Evolutionary conservation across 441 rosid species (phyloP), one percentile per base, ranked within the genome.

Genomic region (Jatropha multifida): DNA sequence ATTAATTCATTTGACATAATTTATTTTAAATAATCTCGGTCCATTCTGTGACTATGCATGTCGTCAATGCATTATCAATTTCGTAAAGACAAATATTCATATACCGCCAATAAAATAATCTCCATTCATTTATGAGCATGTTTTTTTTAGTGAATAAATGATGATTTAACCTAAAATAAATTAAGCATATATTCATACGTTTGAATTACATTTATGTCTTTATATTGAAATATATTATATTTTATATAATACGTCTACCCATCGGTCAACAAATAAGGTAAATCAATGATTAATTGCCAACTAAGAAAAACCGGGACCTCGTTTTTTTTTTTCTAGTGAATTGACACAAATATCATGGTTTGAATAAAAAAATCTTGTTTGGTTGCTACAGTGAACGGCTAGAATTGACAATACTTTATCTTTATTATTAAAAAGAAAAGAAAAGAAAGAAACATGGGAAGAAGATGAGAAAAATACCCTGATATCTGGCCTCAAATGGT

Each of bases 401-500:
- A 32, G 32, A 32, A 32, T 44, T 44, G 10, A 8, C 10, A 44
- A 44, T 44, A 44, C 32, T 32, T 44, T 44, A 8, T 42, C 0
- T 55, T 59, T 80, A 26, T 56, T 13, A 13, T 5, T 15, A 42
- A 5, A 17, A 9, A 20, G 56, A 4, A 55, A 68, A 5, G 32
- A 48, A 49, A 17, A 14, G 17, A 5, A 7, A 4, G 60, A n/a
- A 32, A 32, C 32, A 32, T 32, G 48, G 4, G 18, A 71, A 14
- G 54, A 54, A 58, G 62, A 17, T 0, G 54, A 27, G 1, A 14
- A 12, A 7, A 38, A 55, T 60, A 94, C 97, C 97, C 77, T 94
- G 69, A 94, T 90, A 74, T 90, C 87, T 1, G 97, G 95, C 83
- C 87, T 88, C 63, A 94, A 76, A 86, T 94, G 97, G 74, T 92